Base-by-base conservation (phyloP, 129 eudicot genomes). In the Lactuca saligna region DNA sequence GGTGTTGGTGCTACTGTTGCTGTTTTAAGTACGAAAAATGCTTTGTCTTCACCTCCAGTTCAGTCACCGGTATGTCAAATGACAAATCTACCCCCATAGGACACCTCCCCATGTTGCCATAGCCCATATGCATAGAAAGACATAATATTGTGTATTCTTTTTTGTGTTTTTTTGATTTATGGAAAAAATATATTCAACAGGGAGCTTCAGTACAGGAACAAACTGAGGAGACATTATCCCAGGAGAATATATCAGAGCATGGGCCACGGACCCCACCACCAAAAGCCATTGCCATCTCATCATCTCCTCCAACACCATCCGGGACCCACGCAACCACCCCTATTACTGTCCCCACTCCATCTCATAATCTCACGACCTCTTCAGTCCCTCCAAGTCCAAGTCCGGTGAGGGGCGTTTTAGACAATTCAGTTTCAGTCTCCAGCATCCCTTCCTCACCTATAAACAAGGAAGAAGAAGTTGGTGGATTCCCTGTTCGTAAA, bases 241-340 rank as follows among this genome's bases (percentile, higher is more conserved):
- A 84, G 66, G 99, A 89, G 62, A 82, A 67, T 75, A 81, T 71
- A 42, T 68, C 89, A 54, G 95, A 94, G 65, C 68, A 72, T 60
- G 75, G 66, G 66, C 82, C 91, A 29, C 83, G 81, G 74, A 87
- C 96, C 72, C 97, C 99, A 49, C 84, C 97, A 39, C 80, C 97
- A 63, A 94, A 87, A 80, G 68, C 57, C 76, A 76, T 72, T 50
- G 16, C 75, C 29, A 77, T 73, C 57, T 72, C 84, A 55, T 83
- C 96, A 57, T 77, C 80, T 71, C 84, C 96, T 64, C 64, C 88
- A 65, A 85, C 91, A 48, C 91, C 96, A 68, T 55, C 78, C 31
- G 88, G 81, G 41, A 76, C 86, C 69, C 85, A 82, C 59, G 67
- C 84, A 29, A 60, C 83, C 57, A 60, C 83, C 57, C 79, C 83